Conservation (phyloP, 2,329 filamentous ascomycete species). For the Stylonectria norvegica region DNA sequence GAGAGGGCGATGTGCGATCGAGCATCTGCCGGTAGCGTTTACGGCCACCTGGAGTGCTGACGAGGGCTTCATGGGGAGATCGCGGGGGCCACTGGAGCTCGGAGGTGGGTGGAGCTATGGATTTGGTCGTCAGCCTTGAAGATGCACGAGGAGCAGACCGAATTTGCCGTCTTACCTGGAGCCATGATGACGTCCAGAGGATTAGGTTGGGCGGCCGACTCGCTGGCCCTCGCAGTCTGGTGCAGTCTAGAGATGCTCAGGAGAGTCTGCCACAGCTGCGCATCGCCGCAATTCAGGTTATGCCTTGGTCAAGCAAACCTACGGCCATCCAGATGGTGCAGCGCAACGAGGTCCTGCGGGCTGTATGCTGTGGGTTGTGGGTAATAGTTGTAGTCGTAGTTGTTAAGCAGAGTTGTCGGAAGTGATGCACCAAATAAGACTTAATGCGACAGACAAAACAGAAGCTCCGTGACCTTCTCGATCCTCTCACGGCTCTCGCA, state of each 20-base stretch:
- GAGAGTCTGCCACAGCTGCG: conserved; percentile 11
- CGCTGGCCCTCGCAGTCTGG: too few species aligned
- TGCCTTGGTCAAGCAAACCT: conserved; percentile 12
- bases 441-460: too few species aligned
- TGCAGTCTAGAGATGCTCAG: conserved; percentile 16
- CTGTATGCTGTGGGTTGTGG: too few species aligned
- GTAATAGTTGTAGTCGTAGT: too few species aligned
- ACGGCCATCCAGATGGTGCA: conserved; percentile 18
- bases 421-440: too few species aligned
- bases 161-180: conserved; percentile 21
- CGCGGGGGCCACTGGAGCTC: conserved; percentile 63
- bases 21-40: conserved; percentile 68
- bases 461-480: too few species aligned
- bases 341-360: too few species aligned
- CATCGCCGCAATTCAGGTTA: conserved; percentile 19
- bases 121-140: background rate
- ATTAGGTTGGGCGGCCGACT: too few species aligned
- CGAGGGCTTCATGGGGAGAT: conserved; percentile 61
- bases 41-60: conserved; percentile 73
- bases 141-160: background rate
- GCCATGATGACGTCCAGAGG: conserved; percentile 18
- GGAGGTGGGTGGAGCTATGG: conserved; percentile 32
- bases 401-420: too few species aligned
- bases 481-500: too few species aligned
- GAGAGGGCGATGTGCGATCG: conserved; percentile 64